Evolutionary conservation across 1,284 basidiomycete species (phyloP), one percentile per base, ranked within the genome.

Genomic region (Leccinum fallax): DNA sequence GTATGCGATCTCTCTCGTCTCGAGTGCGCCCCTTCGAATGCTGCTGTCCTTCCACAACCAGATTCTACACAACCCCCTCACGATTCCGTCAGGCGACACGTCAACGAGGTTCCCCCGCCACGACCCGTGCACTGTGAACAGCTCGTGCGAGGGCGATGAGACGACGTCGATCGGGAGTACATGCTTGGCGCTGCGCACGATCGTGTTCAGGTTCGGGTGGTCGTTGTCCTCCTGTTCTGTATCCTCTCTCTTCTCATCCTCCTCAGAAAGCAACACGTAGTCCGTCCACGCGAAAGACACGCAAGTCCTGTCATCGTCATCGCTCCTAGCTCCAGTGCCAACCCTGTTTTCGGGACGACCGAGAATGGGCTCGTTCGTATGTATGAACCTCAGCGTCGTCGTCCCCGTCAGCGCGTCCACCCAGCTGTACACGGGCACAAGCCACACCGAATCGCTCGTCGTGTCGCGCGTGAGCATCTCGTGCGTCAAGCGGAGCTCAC

Each of bases 401-500:
- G 49, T 28, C 24, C 26, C 24, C 9, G 49, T 51, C 24, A 51
- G 8, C 0, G 26, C 24, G 24, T 51, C 15, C 13, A 16, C 3
- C 26, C 24, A 26, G 49, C 26, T 24, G 15, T 51, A 10, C 21
- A 51, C 15, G 26, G 49, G 26, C 43, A 43, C 6, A 1, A 69
- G 57, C 67, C 63, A 71, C 5, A 56, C 4, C 1, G 69, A 71
- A 7, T 38, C 30, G 4, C 6, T 6, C 19, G 7, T 21, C 16
- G 53, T 58, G 36, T 67, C 49, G 2, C 54, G 63, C 13, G 58
- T 48, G 53, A 57, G 51, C 5, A 34, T 24, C 48, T 71, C 66
- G 11, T 71, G 67, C 5, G 60, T 70, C 24, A 68, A 64, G n/a
- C 69, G 68, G 48, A 69, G 66, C 28, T 70, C 64, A 24, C 6